Percentiles rank a stretch among this genome's conserved stretches.
phyloP scores from a whole-genome alignment of 2,329 filamentous ascomycete species.

The Chlorencoelia australis region DNA sequence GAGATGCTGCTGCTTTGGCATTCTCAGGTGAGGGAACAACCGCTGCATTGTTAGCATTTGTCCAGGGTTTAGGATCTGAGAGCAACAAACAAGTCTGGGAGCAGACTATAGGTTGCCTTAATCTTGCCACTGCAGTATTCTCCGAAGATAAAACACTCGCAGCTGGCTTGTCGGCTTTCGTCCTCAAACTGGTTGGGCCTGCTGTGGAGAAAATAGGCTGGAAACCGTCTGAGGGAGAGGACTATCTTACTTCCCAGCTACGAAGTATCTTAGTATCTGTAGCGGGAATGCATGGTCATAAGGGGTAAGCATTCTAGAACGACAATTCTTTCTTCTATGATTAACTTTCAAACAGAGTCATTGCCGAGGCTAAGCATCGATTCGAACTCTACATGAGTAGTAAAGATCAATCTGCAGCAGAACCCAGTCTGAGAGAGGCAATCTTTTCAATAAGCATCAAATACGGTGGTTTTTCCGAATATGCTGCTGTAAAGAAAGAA shows the following conservation, averaged over 20 bases:
- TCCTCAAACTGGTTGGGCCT: slow-evolving; percentile 62
- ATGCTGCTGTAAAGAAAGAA: slow-evolving; percentile 70
- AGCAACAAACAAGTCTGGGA: slow-evolving; percentile 82
- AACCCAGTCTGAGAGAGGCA: slow-evolving; percentile 70
- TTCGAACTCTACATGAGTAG: slow-evolving; percentile 71
- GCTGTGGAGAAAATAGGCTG: slow-evolving; percentile 76
- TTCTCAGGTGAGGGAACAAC: slow-evolving; percentile 80
- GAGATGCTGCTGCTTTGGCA: slow-evolving; percentile 81
- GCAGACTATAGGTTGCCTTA: slow-evolving; percentile 69
- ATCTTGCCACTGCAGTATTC: slow-evolving; percentile 75
- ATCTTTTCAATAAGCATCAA: slow-evolving; percentile 73
- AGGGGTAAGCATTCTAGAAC: slow-evolving; percentile 45
- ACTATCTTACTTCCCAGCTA: slow-evolving; percentile 72
- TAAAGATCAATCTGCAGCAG: slow-evolving; percentile 54
- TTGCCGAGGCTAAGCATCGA: slow-evolving; percentile 63
- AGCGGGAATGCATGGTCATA: slow-evolving; percentile 68
- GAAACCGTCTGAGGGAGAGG: slow-evolving; percentile 68
- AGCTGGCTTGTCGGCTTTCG: slow-evolving; percentile 66
- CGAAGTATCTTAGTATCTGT: slow-evolving; percentile 70
- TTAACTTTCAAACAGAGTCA: slow-evolving; percentile 41
- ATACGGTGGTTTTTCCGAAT: slow-evolving; percentile 60
- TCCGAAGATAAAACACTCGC: slow-evolving; percentile 63
- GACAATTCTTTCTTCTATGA: too few species aligned
- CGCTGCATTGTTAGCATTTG: slow-evolving; percentile 68
- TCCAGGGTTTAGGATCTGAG: slow-evolving; percentile 77